phyloP scores from a whole-genome alignment of 2,329 filamentous ascomycete genomes.

The Delphinella strobiligena region DNA sequence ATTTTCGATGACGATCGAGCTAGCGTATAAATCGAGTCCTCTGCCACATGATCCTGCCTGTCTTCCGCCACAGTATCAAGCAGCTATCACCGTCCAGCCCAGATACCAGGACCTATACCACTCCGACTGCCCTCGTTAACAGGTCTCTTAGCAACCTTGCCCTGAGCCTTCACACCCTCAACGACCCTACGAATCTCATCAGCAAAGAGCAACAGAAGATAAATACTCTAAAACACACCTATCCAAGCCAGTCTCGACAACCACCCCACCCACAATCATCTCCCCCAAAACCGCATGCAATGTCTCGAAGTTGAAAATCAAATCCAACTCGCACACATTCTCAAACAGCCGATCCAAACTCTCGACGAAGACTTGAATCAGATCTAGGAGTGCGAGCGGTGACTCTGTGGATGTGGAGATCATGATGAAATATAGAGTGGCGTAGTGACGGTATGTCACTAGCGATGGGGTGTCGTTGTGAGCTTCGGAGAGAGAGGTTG shows the following conservation, averaged over 20 bases:
- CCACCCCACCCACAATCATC: constrained; percentile 92
- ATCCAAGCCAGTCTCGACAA: constrained; percentile 83
- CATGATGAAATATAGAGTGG: constrained; percentile 95
- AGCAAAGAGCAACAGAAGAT: neutral
- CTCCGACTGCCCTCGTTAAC: constrained; percentile 56
- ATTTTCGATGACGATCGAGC: too few relatives aligned
- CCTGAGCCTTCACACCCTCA: constrained; percentile 64
- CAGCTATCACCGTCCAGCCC: constrained; percentile 21
- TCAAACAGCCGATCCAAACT: constrained; percentile 90
- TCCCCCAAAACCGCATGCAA: constrained; percentile 81
- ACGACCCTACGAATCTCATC: constrained; percentile 45
- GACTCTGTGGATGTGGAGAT: constrained; percentile 95
- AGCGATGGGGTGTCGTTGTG: constrained; percentile 86
- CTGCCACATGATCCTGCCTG: too few relatives aligned
- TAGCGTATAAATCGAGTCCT: too few relatives aligned
- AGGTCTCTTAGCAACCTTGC: constrained; percentile 64
- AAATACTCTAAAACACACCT: constrained; percentile 26
- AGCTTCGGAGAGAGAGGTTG: constrained; percentile 40
- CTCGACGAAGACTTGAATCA: constrained; percentile 98
- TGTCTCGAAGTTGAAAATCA: constrained; percentile 99
- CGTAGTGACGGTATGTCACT: constrained; percentile 96
- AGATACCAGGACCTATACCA: constrained; percentile 20
- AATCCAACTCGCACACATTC: constrained; percentile 94
- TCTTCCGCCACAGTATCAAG: neutral
- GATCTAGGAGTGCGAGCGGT: constrained; percentile 83